phyloP scores from a whole-genome alignment of 305 asterid species.

The Solanum aculeatissimum region DNA sequence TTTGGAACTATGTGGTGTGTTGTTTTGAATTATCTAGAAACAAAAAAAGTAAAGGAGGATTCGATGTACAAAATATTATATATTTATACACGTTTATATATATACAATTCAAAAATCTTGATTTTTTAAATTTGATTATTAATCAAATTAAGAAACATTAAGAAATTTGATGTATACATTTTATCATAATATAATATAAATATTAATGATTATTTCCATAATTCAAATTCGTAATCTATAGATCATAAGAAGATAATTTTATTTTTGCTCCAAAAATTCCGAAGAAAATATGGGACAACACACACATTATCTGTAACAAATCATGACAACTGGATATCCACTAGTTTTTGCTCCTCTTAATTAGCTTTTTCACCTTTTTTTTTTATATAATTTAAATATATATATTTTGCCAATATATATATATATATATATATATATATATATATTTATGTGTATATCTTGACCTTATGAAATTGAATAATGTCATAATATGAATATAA shows the following conservation, averaged over 20 bases:
- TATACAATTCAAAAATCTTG: too few species aligned
- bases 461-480: background rate
- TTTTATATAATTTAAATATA: background rate
- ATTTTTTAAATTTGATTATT: too few species aligned
- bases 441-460: background rate
- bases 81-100: background rate
- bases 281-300: background rate
- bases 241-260: too few species aligned
- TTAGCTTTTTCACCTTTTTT: background rate
- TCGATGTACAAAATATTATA: background rate
- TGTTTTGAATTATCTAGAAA: background rate
- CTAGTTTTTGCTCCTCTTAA: background rate
- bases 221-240: background rate
- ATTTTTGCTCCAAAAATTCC: background rate
- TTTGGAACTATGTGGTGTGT: background rate
- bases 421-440: too few species aligned
- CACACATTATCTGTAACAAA: background rate
- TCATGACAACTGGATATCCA: background rate
- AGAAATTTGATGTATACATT: background rate
- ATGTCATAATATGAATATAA: too few species aligned
- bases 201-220: background rate
- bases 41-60: background rate
- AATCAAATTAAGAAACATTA: too few species aligned
- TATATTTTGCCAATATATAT: background rate
- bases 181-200: background rate